These are phyloP conservation scores for Phyllosticta paracitricarpa DNA, from an alignment of 2,329 filamentous ascomycete genomes.

Conservation along the genomic window DNA sequence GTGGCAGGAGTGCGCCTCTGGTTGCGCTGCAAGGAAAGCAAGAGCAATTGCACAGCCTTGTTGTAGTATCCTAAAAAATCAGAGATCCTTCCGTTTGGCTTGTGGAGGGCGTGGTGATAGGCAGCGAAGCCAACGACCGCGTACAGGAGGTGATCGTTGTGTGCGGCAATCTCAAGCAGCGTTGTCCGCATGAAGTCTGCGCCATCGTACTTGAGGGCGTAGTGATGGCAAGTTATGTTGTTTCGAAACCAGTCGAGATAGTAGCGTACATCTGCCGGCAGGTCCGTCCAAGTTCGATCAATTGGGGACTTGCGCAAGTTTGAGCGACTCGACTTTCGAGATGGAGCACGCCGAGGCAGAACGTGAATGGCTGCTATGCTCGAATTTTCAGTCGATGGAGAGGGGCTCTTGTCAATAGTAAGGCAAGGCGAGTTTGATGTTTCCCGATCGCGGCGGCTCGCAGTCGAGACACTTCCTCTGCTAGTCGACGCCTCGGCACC, in stretches of 20 bases:
- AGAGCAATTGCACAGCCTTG: constrained; percentile 67
- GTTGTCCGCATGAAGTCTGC: constrained; percentile 64
- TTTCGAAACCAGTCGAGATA: constrained; percentile 72
- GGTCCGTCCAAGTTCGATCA: constrained; percentile 24
- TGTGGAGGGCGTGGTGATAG: constrained; percentile 68
- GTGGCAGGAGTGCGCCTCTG: constrained; percentile 64
- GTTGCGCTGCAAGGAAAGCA: constrained; percentile 59
- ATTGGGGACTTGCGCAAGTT: constrained; percentile 14
- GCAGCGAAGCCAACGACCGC: constrained; percentile 81
- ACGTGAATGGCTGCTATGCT: constrained; percentile 22
- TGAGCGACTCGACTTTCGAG: constrained; percentile 25
- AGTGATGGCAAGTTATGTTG: constrained; percentile 72
- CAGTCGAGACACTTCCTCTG: constrained; percentile 8
- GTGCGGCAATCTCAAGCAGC: constrained; percentile 61
- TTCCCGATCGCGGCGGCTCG: constrained; percentile 22
- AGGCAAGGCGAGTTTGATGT: constrained; percentile 30
- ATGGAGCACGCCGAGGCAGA: constrained; percentile 20
- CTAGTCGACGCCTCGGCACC: constrained; percentile 20
- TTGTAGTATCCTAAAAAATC: constrained; percentile 88
- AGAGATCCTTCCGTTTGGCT: constrained; percentile 62
- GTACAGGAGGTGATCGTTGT: constrained; percentile 73
- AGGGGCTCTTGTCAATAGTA: constrained; percentile 37
- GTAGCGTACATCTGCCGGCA: constrained; percentile 62
- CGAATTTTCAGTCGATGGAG: constrained; percentile 43
- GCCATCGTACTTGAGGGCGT: constrained; percentile 62